These are phyloP conservation scores for Fallopia convolvulus DNA, from an alignment of 148 eudicot species.

Conservation along the genomic window DNA sequence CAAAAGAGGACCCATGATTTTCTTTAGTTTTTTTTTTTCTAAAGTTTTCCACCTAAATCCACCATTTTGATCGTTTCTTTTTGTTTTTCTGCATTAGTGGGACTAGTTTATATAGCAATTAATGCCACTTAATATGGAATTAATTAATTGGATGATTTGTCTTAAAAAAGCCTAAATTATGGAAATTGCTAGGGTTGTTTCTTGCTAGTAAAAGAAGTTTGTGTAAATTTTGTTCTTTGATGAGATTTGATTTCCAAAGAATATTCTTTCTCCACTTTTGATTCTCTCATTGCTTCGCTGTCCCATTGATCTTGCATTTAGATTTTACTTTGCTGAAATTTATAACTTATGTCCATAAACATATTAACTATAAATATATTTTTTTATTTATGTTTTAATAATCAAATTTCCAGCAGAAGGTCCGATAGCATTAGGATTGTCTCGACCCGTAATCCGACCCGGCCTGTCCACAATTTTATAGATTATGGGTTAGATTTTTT, in stretches of 20 bases:
- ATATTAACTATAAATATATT: too few relatives aligned
- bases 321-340: neutral
- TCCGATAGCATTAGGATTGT: too few relatives aligned
- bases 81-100: conserved; percentile 7
- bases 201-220: too few relatives aligned
- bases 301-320: neutral
- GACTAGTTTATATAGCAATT: neutral
- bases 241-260: neutral
- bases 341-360: too few relatives aligned
- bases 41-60: conserved; percentile 5
- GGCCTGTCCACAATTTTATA: too few relatives aligned
- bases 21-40: neutral
- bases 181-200: neutral
- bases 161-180: neutral
- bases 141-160: neutral
- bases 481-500: too few relatives aligned
- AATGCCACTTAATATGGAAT: neutral
- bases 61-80: neutral
- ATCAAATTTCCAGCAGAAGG: too few relatives aligned
- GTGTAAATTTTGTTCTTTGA: neutral
- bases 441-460: too few relatives aligned
- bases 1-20: neutral
- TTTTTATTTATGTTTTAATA: too few relatives aligned
- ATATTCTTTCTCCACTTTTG: neutral
- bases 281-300: neutral